Conservation (phyloP, 176 grass and related monocot species). For the Oryza glumipatula region DNA sequence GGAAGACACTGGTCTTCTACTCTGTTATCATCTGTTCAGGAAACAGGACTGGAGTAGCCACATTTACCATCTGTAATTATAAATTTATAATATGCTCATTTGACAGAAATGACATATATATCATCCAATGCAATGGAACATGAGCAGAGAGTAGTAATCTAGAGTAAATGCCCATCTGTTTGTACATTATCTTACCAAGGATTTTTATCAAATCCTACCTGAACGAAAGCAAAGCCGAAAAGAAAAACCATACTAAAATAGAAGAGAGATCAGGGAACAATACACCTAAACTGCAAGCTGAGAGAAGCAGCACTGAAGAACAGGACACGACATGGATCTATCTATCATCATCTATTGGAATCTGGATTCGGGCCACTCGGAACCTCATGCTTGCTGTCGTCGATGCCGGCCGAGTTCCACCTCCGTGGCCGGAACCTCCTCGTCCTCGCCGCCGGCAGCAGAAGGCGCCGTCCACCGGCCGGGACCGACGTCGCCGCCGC, state of each 20-base stretch:
- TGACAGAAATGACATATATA: neutral
- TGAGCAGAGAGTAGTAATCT: neutral
- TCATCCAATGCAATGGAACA: neutral
- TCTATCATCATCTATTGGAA: slow-evolving; percentile 48
- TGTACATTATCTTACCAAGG: slow-evolving; percentile 43
- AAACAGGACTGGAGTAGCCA: neutral
- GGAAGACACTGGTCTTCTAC: no score
- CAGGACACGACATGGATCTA: neutral
- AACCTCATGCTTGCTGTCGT: slow-evolving; percentile 70
- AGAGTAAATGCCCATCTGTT: slow-evolving; percentile 21
- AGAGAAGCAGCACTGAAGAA: neutral
- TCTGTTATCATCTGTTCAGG: neutral
- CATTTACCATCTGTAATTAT: neutral
- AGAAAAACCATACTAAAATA: neutral
- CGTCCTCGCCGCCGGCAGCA: slow-evolving; percentile 33
- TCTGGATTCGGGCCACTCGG: slow-evolving; percentile 77
- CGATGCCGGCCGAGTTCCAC: slow-evolving; percentile 45
- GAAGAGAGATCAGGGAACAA: neutral
- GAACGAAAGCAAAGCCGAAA: neutral
- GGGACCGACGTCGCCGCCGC: neutral
- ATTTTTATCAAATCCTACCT: neutral
- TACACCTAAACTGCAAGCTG: neutral
- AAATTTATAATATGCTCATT: neutral
- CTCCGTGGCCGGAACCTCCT: slow-evolving; percentile 40
- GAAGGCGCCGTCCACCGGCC: slow-evolving; percentile 22